Percentiles rank a stretch among this genome's conserved stretches.
Evolutionary conservation across 2,329 filamentous ascomycete genomes (phyloP).

Genomic region (Zarea fungicola): DNA sequence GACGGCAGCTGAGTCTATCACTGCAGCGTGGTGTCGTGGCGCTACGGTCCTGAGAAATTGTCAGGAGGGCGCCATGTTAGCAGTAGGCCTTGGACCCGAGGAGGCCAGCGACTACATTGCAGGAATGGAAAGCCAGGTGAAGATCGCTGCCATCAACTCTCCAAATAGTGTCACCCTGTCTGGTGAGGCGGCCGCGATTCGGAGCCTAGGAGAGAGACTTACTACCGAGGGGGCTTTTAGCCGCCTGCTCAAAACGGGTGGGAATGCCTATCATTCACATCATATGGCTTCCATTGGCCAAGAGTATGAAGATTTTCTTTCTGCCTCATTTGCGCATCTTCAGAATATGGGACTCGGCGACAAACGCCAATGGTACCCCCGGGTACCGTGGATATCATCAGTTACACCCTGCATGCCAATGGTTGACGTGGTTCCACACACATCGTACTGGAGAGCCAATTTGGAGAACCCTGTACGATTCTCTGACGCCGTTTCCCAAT

Average conservation of each 20-base stretch:
- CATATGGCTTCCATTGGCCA: slow-evolving; percentile 23
- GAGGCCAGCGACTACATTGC: slow-evolving; percentile 21
- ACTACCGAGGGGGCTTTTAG: slow-evolving; percentile 20
- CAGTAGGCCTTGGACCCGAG: slow-evolving; percentile 18
- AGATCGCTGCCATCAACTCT: slow-evolving; percentile 29
- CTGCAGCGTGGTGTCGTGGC: slow-evolving; percentile 32
- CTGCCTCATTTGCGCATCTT: slow-evolving; percentile 17
- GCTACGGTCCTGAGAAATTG: slow-evolving; percentile 15
- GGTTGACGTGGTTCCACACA: too few relatives aligned
- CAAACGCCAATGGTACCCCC: too few relatives aligned
- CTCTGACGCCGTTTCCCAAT: slow-evolving; percentile 21
- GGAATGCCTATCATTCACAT: slow-evolving; percentile 25
- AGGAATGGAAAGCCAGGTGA: slow-evolving; percentile 22
- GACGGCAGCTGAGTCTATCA: slow-evolving; percentile 35
- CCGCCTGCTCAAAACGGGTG: slow-evolving; percentile 20
- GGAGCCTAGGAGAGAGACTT: slow-evolving; percentile 20
- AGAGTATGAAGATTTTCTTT: slow-evolving; percentile 21
- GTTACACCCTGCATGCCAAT: too few relatives aligned
- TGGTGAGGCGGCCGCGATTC: slow-evolving; percentile 23
- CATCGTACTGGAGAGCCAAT: slow-evolving; percentile 23
- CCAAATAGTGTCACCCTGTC: slow-evolving; percentile 24
- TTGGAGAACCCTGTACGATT: slow-evolving; percentile 21
- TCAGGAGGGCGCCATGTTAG: background rate
- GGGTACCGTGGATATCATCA: too few relatives aligned
- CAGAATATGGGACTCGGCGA: slow-evolving; percentile 21